Conservation (phyloP, 495 filamentous ascomycete species). For the Sordaria brevicollis region DNA sequence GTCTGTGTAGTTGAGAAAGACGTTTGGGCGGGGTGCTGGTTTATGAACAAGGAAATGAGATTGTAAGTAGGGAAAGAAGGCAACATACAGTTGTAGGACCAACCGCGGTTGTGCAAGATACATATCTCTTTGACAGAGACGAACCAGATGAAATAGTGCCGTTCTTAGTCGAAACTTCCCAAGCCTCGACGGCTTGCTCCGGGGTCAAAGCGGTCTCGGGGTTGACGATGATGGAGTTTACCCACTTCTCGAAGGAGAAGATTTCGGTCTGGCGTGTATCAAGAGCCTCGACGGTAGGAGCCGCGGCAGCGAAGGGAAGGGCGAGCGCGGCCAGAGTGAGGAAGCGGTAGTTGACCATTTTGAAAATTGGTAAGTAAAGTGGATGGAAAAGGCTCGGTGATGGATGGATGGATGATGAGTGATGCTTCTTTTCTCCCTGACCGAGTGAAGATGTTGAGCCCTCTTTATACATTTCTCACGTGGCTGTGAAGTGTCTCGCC, state of each 20-base stretch:
- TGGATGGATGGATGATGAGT: neutral
- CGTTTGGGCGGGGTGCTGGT: too few species aligned
- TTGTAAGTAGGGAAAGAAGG: neutral
- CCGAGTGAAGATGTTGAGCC: neutral
- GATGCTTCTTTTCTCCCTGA: neutral
- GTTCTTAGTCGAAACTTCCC: neutral
- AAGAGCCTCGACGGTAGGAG: neutral
- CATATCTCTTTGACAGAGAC: neutral
- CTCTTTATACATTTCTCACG: neutral
- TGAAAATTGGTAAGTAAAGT: neutral
- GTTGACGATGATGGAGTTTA: slow-evolving; percentile 1
- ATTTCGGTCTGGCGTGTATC: neutral
- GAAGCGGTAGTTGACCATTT: neutral
- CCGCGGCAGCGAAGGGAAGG: neutral
- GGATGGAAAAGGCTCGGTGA: neutral
- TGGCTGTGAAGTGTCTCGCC: too few species aligned
- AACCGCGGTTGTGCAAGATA: neutral
- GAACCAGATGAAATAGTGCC: neutral
- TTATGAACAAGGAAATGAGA: neutral
- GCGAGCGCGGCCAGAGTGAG: neutral
- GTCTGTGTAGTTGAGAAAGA: neutral
- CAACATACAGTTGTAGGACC: neutral
- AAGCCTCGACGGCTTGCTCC: neutral
- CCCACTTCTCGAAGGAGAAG: slow-evolving; percentile 3
- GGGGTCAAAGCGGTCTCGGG: neutral